phyloP scores from a whole-genome alignment of 768 basidiomycete genomes.

The Lactarius tabidus region DNA sequence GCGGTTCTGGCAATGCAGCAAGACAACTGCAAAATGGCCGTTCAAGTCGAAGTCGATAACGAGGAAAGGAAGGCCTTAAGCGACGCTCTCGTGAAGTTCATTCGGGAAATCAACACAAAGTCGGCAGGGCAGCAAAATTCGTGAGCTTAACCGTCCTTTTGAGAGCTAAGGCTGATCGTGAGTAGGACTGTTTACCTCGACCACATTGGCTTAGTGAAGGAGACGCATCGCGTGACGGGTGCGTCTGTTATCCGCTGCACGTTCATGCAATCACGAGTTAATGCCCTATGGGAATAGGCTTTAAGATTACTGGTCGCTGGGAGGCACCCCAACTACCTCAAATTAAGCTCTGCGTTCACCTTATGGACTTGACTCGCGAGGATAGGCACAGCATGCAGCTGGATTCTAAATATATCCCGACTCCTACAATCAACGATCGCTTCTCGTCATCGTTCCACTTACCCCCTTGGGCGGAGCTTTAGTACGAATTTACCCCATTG shows the following conservation, averaged over 20 bases:
- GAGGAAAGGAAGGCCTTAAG: background rate
- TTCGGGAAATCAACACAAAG: constrained; percentile 8
- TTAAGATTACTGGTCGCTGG: constrained; percentile 11
- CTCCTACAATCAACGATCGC: constrained; percentile 8
- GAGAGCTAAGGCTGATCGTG: background rate
- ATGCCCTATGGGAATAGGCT: background rate
- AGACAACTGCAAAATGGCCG: background rate
- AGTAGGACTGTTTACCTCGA: background rate
- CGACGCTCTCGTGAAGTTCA: constrained; percentile 1
- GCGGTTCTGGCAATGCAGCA: constrained; percentile 15
- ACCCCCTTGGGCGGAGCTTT: background rate
- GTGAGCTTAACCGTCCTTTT: background rate
- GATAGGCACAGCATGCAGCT: constrained; percentile 16
- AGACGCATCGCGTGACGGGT: background rate
- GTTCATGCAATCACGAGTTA: background rate
- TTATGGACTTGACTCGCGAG: constrained; percentile 12
- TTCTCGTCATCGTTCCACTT: constrained; percentile 2
- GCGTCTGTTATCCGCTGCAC: background rate
- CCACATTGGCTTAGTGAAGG: background rate
- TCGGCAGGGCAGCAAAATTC: background rate
- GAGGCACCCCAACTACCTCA: background rate
- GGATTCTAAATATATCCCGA: constrained; percentile 8
- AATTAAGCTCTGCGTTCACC: constrained; percentile 4
- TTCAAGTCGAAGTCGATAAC: constrained; percentile 6
- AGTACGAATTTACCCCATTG: background rate